These are phyloP conservation scores for Puccinia polysora DNA, from an alignment of 1,284 basidiomycete genomes.

Conservation along the genomic window DNA sequence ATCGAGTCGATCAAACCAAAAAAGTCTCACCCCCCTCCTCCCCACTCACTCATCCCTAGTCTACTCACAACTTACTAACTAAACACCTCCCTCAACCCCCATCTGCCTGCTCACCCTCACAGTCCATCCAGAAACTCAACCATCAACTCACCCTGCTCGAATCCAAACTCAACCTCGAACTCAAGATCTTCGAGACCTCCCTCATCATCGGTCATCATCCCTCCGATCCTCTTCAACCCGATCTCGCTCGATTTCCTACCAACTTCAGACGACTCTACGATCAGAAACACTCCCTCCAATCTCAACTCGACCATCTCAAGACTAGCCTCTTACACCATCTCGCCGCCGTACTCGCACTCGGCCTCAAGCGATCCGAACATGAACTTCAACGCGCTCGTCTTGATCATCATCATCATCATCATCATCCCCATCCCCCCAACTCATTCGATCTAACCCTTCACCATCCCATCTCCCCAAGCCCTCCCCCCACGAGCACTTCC, in stretches of 20 bases:
- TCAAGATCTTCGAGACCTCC: not conserved
- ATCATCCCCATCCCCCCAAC: not conserved
- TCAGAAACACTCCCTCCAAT: slow-evolving; percentile 19
- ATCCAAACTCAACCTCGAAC: slow-evolving; percentile 15
- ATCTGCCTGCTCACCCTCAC: not conserved
- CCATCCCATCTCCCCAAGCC: not conserved
- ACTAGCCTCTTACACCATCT: slow-evolving; percentile 13
- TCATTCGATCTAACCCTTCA: not conserved
- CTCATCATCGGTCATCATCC: not conserved
- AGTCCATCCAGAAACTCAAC: slow-evolving; percentile 9
- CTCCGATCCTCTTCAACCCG: not conserved
- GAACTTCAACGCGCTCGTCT: not conserved
- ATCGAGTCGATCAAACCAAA: slow-evolving; percentile 4
- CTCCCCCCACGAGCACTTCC: not conserved
- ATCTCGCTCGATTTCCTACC: not conserved
- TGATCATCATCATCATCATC: not conserved
- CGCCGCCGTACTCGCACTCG: slow-evolving; percentile 6
- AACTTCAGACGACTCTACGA: not conserved
- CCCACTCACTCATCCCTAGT: not conserved
- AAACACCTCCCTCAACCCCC: not conserved
- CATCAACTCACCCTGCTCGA: not conserved
- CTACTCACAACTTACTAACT: not conserved
- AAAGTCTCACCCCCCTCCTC: not conserved
- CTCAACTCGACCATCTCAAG: not conserved
- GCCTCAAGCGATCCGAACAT: slow-evolving; percentile 25